Conservation (phyloP, 1,284 basidiomycete species). For the Malassezia brasiliensis region DNA sequence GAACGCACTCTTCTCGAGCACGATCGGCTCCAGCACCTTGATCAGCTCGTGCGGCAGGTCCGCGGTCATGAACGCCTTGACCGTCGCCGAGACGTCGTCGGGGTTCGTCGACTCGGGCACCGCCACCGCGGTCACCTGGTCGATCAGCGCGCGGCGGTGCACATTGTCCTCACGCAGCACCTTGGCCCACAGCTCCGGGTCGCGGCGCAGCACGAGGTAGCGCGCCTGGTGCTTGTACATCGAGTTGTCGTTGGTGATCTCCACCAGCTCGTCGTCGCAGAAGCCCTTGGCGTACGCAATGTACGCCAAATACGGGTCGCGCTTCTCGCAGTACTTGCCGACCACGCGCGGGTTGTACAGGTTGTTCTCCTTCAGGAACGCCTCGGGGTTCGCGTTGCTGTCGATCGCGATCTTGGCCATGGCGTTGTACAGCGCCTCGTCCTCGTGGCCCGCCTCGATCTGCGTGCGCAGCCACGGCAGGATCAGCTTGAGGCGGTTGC, state of each 20-base stretch:
- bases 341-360: slow-evolving; percentile 91
- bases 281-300: slow-evolving; percentile 99
- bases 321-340: slow-evolving; percentile 98
- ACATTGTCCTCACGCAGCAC: slow-evolving; percentile 83
- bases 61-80: slow-evolving; percentile 96
- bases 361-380: slow-evolving; percentile 97
- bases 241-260: slow-evolving; percentile 96
- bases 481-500: slow-evolving; percentile 92
- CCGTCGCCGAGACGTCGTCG: slow-evolving; percentile 94
- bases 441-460: slow-evolving; percentile 82
- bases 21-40: slow-evolving; percentile 95
- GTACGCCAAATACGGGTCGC: slow-evolving; percentile 96
- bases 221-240: slow-evolving; percentile 99
- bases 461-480: slow-evolving; percentile 91
- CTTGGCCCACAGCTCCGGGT: slow-evolving; percentile 91
- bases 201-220: slow-evolving; percentile 91
- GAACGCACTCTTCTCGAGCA: slow-evolving; percentile 93
- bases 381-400: slow-evolving; percentile 94
- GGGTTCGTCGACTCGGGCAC: slow-evolving; percentile 95
- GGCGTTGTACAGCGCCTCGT: slow-evolving; percentile 87
- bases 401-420: slow-evolving; percentile 98
- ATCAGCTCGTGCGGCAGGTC: slow-evolving; percentile 96
- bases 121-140: slow-evolving; percentile 74
- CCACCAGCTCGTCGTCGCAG: slow-evolving; percentile 94
- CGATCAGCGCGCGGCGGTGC: slow-evolving; percentile 84